Evolutionary conservation across 257 asterid genomes (phyloP).

Genomic region (Solanum rostratum): DNA sequence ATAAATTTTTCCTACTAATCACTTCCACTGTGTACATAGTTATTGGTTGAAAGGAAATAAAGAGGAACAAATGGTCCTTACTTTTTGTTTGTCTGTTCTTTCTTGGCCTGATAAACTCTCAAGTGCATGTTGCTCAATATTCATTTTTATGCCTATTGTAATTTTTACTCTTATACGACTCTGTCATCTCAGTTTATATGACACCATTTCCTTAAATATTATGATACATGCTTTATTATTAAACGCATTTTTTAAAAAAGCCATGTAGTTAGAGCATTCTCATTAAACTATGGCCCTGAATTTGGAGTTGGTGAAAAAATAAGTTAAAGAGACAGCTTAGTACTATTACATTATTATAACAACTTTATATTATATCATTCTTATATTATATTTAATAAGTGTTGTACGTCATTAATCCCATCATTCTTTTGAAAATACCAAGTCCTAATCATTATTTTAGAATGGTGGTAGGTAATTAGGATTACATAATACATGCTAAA

Average conservation of each 20-base stretch:
- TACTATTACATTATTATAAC: neutral
- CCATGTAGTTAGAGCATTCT: neutral
- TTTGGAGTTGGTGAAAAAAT: neutral
- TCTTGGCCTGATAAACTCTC: neutral
- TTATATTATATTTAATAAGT: neutral
- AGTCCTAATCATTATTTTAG: neutral
- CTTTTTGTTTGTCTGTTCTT: neutral
- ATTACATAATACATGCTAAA: slow-evolving; percentile 3
- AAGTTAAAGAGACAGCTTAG: neutral
- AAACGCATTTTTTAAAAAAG: neutral
- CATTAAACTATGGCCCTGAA: neutral
- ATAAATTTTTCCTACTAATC: neutral
- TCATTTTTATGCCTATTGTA: neutral
- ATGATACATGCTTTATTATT: neutral
- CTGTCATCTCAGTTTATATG: neutral
- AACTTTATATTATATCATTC: neutral
- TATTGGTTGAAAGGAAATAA: neutral
- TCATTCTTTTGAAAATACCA: neutral
- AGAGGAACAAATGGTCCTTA: neutral
- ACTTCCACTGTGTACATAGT: neutral
- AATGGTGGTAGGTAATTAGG: slow-evolving; percentile 4
- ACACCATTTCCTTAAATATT: neutral
- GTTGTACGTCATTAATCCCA: neutral
- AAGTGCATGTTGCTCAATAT: neutral
- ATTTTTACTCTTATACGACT: too few species aligned